Evolutionary conservation across 148 eudicot species (phyloP), one percentile per base, ranked within the genome.

Genomic region (Tetragonia tetragonoides): DNA sequence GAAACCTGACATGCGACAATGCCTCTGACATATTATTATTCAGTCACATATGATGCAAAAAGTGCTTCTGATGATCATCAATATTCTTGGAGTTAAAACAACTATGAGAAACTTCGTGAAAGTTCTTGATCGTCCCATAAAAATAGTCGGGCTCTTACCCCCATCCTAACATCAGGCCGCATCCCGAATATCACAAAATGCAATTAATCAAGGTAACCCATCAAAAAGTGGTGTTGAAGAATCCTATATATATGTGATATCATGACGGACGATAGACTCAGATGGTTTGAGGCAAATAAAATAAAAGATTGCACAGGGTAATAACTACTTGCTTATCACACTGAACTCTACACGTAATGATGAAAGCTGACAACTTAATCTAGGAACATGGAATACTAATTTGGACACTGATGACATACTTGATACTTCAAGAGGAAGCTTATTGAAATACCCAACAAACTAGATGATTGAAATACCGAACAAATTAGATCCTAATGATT

Each of bases 1-100:
- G 93, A 74, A 23, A 81, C 84, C 93, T 86, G 84, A 47, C 63
- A 82, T 23, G 62, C 2, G 3, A 65, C 51, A 79, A 16, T 16
- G 3, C 18, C 47, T 10, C 67, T 59, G 24, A 37, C 15, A 4
- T 17, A 28, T 78, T 40, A 77, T 59, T 17, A 40, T 17, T 77
- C 28, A 51, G 47, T 24, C 44, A 42, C 24, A 69, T 28, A 20
- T 20, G 46, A 38, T 37, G 56, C 4, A 11, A 4, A 42, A 77
- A 17, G 1, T 3, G 11, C 21, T 40, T 41, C 17, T 28, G 24
- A 67, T 53, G 10, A 40, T 9, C 18, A 59, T 41, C 74, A 68
- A 59, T 23, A 68, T 20, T 59, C 11, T 20, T 8, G 9, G 40
- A 39, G 56, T 18, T 46, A 28, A 28, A 49, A 46, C 49, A 75